These are phyloP conservation scores for Strigomonas culicis DNA, from an alignment of 208 protist species.

Conservation along the genomic window DNA sequence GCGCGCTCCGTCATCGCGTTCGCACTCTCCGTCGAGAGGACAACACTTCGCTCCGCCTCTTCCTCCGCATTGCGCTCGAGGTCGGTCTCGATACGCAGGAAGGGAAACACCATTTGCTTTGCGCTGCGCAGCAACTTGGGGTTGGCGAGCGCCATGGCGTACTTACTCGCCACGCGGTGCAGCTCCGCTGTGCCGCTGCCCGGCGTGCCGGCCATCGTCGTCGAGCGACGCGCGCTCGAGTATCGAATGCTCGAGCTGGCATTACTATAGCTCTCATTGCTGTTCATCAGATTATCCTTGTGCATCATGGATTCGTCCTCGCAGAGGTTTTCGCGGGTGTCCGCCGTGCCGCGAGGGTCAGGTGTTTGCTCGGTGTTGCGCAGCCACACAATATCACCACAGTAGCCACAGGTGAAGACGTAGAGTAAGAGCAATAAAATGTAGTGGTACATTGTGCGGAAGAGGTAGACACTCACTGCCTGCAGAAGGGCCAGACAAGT, in stretches of 20 bases:
- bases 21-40: conserved; percentile 10
- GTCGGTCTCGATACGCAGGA: conserved; percentile 48
- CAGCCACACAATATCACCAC: too few relatives aligned
- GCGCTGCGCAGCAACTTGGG: not conserved
- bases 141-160: too few relatives aligned
- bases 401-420: too few relatives aligned
- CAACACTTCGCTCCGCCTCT: not conserved
- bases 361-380: too few relatives aligned
- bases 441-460: too few relatives aligned
- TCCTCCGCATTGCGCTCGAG: conserved; percentile 13
- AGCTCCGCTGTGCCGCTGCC: conserved; percentile 17
- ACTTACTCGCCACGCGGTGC: conserved; percentile 4
- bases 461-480: too few relatives aligned
- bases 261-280: not conserved
- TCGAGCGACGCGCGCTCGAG: too few relatives aligned
- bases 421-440: too few relatives aligned
- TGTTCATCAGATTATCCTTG: not conserved
- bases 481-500: too few relatives aligned
- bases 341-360: not conserved
- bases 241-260: not conserved
- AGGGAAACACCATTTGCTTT: conserved; percentile 22
- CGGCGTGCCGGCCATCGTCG: not conserved
- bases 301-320: not conserved
- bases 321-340: not conserved
- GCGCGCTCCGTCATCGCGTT: not conserved